Percentiles rank a stretch among this genome's conserved stretches.
Conservation (phyloP, 1,139 yeast species). For the Arxiozyma slooffiae region DNA sequence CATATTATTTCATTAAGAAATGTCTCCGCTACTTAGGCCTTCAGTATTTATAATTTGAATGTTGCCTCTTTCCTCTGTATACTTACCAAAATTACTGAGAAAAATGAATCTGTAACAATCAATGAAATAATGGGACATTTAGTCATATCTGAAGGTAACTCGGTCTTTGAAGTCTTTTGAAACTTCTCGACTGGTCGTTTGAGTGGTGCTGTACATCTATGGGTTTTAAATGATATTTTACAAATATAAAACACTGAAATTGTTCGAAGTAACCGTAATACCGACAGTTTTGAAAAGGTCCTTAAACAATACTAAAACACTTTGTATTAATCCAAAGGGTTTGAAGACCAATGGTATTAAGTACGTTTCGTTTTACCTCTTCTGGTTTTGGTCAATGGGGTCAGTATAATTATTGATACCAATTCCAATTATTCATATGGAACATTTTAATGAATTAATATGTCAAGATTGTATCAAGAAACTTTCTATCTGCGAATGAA, state of each 20-base stretch:
- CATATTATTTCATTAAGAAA: slow-evolving; percentile 96
- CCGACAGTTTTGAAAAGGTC: slow-evolving; percentile 82
- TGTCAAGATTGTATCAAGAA: slow-evolving; percentile 61
- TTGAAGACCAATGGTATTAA: slow-evolving; percentile 93
- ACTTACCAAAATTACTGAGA: slow-evolving; percentile 94
- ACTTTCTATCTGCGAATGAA: slow-evolving; percentile 75
- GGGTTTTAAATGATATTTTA: slow-evolving; percentile 98
- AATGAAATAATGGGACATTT: slow-evolving; percentile 87
- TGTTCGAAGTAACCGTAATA: slow-evolving; percentile 98
- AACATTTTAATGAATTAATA: slow-evolving; percentile 56
- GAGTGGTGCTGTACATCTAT: slow-evolving; percentile 99
- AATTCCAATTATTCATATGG: slow-evolving; percentile 92
- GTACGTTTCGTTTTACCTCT: slow-evolving; percentile 92
- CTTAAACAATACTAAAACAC: slow-evolving; percentile 80
- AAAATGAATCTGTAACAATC: slow-evolving; percentile 89
- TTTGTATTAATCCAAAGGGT: slow-evolving; percentile 86
- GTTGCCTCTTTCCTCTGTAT: slow-evolving; percentile 99
- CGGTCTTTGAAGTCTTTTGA: slow-evolving; percentile 96
- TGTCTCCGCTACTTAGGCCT: slow-evolving; percentile 84
- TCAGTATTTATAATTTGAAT: slow-evolving; percentile 87
- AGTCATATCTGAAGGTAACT: slow-evolving; percentile 96
- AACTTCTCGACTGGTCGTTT: slow-evolving; percentile 99
- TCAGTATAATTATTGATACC: slow-evolving; percentile 83
- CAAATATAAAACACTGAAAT: slow-evolving; percentile 88
- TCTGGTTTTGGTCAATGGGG: slow-evolving; percentile 99